Evolutionary conservation across 192 early-diverging fungal genomes (phyloP).

Genomic region (Umbelopsis vinacea): DNA sequence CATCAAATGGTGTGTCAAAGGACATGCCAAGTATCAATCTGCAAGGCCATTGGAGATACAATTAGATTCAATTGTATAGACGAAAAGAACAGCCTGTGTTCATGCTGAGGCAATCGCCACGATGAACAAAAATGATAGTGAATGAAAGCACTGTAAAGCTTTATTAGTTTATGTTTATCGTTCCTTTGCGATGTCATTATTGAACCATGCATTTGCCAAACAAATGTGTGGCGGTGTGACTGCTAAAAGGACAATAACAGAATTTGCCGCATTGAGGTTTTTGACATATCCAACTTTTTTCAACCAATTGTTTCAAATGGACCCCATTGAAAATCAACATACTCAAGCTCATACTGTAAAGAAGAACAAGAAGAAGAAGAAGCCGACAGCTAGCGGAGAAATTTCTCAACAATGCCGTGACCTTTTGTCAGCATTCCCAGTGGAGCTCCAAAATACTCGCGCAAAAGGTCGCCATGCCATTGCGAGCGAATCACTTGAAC

Average conservation of each 20-base stretch:
- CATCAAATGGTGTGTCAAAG: too few species aligned
- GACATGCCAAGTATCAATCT: too few species aligned
- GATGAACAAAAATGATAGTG: too few species aligned
- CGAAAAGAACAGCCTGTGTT: too few species aligned
- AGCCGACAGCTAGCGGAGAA: background rate
- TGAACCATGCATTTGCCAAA: too few species aligned
- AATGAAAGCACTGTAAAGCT: too few species aligned
- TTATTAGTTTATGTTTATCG: too few species aligned
- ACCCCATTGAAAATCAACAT: background rate
- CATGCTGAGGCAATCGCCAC: too few species aligned
- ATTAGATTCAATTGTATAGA: too few species aligned
- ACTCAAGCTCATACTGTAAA: background rate
- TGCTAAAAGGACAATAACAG: background rate
- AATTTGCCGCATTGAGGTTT: too few species aligned
- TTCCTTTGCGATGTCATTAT: too few species aligned
- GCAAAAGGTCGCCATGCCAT: slow-evolving; percentile 60
- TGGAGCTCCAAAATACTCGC: slow-evolving; percentile 30
- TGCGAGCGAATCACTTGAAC: slow-evolving; percentile 45
- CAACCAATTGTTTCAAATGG: background rate
- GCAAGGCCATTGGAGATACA: too few species aligned
- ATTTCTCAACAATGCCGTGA: background rate
- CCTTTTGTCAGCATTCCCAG: slow-evolving; percentile 21
- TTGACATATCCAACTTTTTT: background rate
- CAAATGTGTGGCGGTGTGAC: background rate
- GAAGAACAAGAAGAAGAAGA: slow-evolving; percentile 24